Conservation (phyloP, 2,329 filamentous ascomycete species). For the Ophiognomonia clavigignenti-juglandacearum region DNA sequence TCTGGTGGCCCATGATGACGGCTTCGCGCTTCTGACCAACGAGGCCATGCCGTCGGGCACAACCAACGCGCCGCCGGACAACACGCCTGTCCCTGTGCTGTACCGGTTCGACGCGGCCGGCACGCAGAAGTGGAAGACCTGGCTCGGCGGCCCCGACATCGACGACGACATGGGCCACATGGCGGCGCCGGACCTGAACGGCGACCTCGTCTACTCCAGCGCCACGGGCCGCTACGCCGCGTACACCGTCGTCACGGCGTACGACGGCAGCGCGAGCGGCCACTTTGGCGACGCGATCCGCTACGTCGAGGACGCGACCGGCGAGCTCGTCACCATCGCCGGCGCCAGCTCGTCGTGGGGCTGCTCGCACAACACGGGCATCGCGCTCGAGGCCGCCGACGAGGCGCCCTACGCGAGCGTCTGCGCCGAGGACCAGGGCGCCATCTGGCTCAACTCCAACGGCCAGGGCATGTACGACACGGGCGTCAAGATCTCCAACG, state of each 20-base stretch:
- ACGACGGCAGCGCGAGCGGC: slow-evolving; percentile 47
- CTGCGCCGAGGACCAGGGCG: slow-evolving; percentile 58
- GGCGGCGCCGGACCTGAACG: slow-evolving; percentile 55
- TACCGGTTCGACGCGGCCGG: slow-evolving; percentile 51
- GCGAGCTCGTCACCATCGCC: slow-evolving; percentile 43
- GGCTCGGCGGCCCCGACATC: slow-evolving; percentile 52
- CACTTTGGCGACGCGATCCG: slow-evolving; percentile 52
- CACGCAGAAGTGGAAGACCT: slow-evolving; percentile 52
- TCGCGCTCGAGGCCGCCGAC: slow-evolving; percentile 57
- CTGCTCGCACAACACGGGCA: slow-evolving; percentile 62
- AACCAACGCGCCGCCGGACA: slow-evolving; percentile 40
- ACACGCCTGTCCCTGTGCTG: slow-evolving; percentile 50
- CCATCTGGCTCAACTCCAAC: slow-evolving; percentile 60
- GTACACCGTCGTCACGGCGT: slow-evolving; percentile 57
- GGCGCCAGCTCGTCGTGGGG: slow-evolving; percentile 54
- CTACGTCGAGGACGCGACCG: slow-evolving; percentile 39
- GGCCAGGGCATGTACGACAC: slow-evolving; percentile 47
- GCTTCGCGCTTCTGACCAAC: slow-evolving; percentile 58
- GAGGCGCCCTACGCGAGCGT: slow-evolving; percentile 52
- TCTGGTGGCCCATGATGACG: slow-evolving; percentile 57
- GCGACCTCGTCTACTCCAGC: slow-evolving; percentile 57
- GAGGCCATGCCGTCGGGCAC: slow-evolving; percentile 47
- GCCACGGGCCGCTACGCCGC: slow-evolving; percentile 52
- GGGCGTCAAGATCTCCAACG: slow-evolving; percentile 57
- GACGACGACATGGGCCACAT: slow-evolving; percentile 35